Evolutionary conservation across 2,329 filamentous ascomycete genomes (phyloP).

Genomic region (Phialophora verrucosa): DNA sequence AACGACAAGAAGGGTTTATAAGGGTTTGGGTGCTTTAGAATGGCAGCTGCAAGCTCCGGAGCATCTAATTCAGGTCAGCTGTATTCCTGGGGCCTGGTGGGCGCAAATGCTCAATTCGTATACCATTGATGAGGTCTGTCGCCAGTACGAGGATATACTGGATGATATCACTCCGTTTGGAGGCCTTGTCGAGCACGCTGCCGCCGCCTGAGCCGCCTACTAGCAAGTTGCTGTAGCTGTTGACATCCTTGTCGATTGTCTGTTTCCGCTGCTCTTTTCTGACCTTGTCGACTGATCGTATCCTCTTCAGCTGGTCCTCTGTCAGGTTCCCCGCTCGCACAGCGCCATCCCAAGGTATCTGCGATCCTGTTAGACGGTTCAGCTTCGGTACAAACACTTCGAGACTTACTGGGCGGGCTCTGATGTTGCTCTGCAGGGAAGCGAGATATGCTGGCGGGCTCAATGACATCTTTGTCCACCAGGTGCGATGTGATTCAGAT

Average conservation of each 20-base stretch:
- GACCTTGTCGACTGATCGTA: slow-evolving; percentile 95
- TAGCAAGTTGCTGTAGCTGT: slow-evolving; percentile 80
- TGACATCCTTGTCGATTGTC: slow-evolving; percentile 77
- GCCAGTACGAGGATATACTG: slow-evolving; percentile 93
- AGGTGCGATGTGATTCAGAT: background rate
- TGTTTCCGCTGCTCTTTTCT: slow-evolving; percentile 88
- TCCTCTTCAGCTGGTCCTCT: slow-evolving; percentile 91
- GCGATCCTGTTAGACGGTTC: slow-evolving; percentile 18
- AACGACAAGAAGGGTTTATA: slow-evolving; percentile 83
- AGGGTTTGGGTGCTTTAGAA: slow-evolving; percentile 72
- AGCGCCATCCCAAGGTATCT: slow-evolving; percentile 95
- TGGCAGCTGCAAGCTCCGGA: slow-evolving; percentile 75
- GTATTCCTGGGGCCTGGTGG: no score
- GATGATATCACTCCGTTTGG: slow-evolving; percentile 85
- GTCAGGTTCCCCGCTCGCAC: slow-evolving; percentile 92
- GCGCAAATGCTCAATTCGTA: background rate
- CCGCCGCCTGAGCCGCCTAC: slow-evolving; percentile 69
- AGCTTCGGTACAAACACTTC: background rate
- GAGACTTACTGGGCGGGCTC: slow-evolving; percentile 69
- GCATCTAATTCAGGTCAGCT: slow-evolving; percentile 63
- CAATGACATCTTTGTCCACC: slow-evolving; percentile 72
- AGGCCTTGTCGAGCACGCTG: slow-evolving; percentile 83
- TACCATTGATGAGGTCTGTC: slow-evolving; percentile 84
- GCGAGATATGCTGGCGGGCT: slow-evolving; percentile 79
- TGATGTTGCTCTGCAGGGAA: slow-evolving; percentile 95